Percentiles rank a stretch among this genome's conserved stretches.
Evolutionary conservation across 2,329 filamentous ascomycete species (phyloP).

Genomic region (Blastomyces percursus): DNA sequence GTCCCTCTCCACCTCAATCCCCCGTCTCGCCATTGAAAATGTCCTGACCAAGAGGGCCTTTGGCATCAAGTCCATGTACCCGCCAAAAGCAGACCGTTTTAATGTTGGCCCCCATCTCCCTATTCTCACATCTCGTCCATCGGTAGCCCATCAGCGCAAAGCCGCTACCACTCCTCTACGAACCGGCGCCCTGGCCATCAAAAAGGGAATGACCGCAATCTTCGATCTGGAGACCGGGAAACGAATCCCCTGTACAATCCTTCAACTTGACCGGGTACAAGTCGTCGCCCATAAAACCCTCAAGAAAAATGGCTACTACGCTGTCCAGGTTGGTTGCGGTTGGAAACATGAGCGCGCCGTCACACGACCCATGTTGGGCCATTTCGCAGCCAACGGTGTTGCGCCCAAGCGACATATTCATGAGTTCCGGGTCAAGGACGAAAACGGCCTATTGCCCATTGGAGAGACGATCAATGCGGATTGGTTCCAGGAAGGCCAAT

Average conservation of each 20-base stretch:
- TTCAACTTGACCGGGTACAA: constrained; percentile 87
- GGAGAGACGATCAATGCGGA: constrained; percentile 69
- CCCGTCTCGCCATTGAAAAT: constrained; percentile 7
- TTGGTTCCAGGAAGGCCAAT: constrained; percentile 86
- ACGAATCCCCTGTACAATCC: constrained; percentile 76
- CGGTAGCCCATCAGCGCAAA: constrained; percentile 51
- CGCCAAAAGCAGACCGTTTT: constrained; percentile 43
- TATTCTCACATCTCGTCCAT: constrained; percentile 45
- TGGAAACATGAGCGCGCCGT: constrained; percentile 63
- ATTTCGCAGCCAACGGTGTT: constrained; percentile 72
- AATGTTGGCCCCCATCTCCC: constrained; percentile 41
- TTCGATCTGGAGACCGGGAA: constrained; percentile 66
- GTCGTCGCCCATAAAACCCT: constrained; percentile 79
- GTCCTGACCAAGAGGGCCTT: constrained; percentile 27
- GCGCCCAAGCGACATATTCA: constrained; percentile 72
- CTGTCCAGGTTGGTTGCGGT: constrained; percentile 78
- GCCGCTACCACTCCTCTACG: constrained; percentile 52
- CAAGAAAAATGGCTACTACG: constrained; percentile 77
- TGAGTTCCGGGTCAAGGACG: constrained; percentile 75
- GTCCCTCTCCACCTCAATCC: constrained; percentile 14
- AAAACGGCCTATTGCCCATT: constrained; percentile 61
- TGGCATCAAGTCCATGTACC: constrained; percentile 49
- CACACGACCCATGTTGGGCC: constrained; percentile 71
- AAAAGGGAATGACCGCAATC: constrained; percentile 92
- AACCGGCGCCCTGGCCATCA: constrained; percentile 72